Base-by-base conservation (phyloP, 1,139 yeast genomes). In the Hemisphaericaspora xylofermentans region DNA sequence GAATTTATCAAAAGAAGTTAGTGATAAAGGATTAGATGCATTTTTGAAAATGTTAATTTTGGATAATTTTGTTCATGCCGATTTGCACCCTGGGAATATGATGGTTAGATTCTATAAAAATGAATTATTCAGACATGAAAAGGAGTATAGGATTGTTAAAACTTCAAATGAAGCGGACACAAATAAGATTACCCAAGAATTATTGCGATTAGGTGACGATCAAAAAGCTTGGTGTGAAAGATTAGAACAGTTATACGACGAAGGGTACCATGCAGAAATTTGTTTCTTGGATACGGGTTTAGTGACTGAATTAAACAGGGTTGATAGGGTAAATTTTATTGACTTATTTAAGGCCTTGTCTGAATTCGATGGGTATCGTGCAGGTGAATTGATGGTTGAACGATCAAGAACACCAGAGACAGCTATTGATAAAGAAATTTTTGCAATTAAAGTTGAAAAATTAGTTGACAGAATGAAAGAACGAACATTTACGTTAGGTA, bases 371-470 rank as follows among this genome's bases (percentile, higher is more conserved):
- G 99, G 99, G 0, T 89, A 87, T 57, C 76, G 74, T 49, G 98
- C 97, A 0, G 99, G 99, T 7, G 95, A 89, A 56, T 71, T 93
- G 45, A 91, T 93, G 98, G 82, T 88, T 43, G 97, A 89, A 62
- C 69, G 98, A 44, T 89, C 97, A 3, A 74, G 95, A 46, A 89
- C 98, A 0, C 98, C 99, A 1, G 95, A 88, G 42, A 86, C 96
- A 0, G 98, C 88, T 0, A 70, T 88, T 3, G 82, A 91, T 52
- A 79, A 80, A 41, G 97, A 91, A 44, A 70, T 87, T 10, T 93
- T 93, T 64, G 95, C 96, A 1, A 63, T 88, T 38, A 88, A 88
- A 60, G 96, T 89, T 33, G 95, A 88, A 56, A 74, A 82, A 53
- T 72, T 93, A 43, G 96, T 93, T 10, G 80, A 78, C 50, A 73